These are phyloP conservation scores for Mycena amicta DNA, from an alignment of 768 basidiomycete species.

Conservation along the genomic window DNA sequence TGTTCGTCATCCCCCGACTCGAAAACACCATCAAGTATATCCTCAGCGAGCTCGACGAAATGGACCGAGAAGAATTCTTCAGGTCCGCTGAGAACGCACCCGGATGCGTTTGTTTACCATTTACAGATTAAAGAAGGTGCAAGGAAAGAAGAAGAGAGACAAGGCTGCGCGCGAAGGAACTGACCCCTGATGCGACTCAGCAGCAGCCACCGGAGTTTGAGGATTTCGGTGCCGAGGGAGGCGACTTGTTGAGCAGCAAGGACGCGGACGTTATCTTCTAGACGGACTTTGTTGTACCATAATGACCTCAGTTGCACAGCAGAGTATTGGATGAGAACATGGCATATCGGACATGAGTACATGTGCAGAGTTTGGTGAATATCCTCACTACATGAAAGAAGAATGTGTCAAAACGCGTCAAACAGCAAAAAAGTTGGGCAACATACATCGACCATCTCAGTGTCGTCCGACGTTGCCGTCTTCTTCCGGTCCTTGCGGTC, in stretches of 20 bases:
- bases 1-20: slow-evolving; percentile 89
- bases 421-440: slow-evolving; percentile 8
- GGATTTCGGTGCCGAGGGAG: slow-evolving; percentile 38
- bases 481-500: slow-evolving; percentile 86
- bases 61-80: slow-evolving; percentile 97
- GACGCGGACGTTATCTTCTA: slow-evolving; percentile 95
- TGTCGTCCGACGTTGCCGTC: slow-evolving; percentile 55
- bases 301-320: slow-evolving; percentile 14
- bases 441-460: slow-evolving; percentile 82
- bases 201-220: slow-evolving; percentile 36
- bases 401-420: slow-evolving; percentile 6
- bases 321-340: slow-evolving; percentile 34
- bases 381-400: slow-evolving; percentile 25
- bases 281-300: slow-evolving; percentile 19
- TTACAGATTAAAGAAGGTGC: slow-evolving; percentile 89
- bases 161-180: slow-evolving; percentile 45
- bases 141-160: slow-evolving; percentile 94
- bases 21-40: slow-evolving; percentile 99
- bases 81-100: slow-evolving; percentile 47
- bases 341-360: slow-evolving; percentile 75
- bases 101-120: background rate
- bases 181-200: slow-evolving; percentile 31
- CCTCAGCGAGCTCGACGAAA: slow-evolving; percentile 95
- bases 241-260: slow-evolving; percentile 80
- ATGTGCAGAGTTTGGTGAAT: slow-evolving; percentile 57